Conservation (phyloP, 2,329 filamentous ascomycete species). For the Aspergillus jensenii region DNA sequence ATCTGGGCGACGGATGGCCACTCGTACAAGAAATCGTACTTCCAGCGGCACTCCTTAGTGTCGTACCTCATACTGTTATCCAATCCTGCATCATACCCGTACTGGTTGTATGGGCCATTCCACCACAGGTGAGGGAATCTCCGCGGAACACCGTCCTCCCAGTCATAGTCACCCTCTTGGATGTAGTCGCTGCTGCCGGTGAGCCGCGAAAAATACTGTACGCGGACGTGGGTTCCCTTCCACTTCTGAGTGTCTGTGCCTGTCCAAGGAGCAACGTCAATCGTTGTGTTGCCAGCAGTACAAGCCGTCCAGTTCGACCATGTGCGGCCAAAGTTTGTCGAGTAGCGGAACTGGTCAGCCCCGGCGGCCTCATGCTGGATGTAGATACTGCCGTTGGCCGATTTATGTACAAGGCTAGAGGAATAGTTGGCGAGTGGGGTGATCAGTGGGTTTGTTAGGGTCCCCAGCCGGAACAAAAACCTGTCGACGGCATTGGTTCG, state of each 20-base stretch:
- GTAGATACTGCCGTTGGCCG: conserved; percentile 45
- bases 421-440: conserved; percentile 63
- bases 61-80: conserved; percentile 53
- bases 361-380: conserved; percentile 61
- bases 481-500: conserved; percentile 57
- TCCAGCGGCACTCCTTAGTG: conserved; percentile 53
- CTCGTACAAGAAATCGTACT: conserved; percentile 61
- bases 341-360: conserved; percentile 63
- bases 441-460: conserved; percentile 58
- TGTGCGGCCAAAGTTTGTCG: conserved; percentile 59
- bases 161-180: conserved; percentile 57
- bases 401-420: conserved; percentile 49
- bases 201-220: conserved; percentile 63
- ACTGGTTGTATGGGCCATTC: conserved; percentile 64
- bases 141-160: conserved; percentile 39
- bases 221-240: conserved; percentile 61
- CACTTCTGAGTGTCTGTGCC: conserved; percentile 59
- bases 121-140: conserved; percentile 64
- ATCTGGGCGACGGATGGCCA: conserved; percentile 63
- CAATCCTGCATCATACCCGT: conserved; percentile 62
- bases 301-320: conserved; percentile 62
- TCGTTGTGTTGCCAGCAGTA: conserved; percentile 48
- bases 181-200: conserved; percentile 61
- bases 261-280: conserved; percentile 55
- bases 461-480: conserved; percentile 62